Evolutionary conservation across 2,329 filamentous ascomycete genomes (phyloP).

Genomic region (Macrophomina pseudophaseolina): DNA sequence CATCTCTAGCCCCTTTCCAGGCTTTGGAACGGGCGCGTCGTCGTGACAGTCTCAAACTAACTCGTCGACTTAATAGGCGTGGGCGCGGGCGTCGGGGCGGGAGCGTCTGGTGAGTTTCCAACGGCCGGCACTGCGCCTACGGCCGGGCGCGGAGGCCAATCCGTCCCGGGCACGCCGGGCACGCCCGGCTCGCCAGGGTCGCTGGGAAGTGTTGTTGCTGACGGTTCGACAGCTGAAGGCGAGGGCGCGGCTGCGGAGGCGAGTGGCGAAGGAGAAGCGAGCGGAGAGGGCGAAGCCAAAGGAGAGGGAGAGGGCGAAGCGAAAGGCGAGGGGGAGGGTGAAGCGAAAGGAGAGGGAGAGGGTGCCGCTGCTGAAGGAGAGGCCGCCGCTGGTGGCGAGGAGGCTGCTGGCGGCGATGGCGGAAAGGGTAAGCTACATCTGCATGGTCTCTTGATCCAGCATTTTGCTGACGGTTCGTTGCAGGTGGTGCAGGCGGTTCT

Average conservation of each 20-base stretch:
- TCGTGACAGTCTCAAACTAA: no score
- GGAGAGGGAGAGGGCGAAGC: not conserved
- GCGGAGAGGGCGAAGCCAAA: not conserved
- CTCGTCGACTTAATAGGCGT: not conserved
- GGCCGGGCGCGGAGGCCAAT: not conserved
- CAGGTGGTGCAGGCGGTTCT: not conserved
- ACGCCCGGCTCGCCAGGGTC: not conserved
- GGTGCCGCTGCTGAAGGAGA: not conserved
- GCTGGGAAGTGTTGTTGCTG: not conserved
- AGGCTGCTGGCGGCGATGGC: not conserved
- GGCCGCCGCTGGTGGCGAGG: not conserved
- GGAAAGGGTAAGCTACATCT: not conserved
- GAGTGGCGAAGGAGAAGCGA: not conserved
- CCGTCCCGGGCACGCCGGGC: not conserved
- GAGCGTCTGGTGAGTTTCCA: not conserved
- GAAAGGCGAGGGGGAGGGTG: not conserved
- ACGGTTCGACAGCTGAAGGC: not conserved
- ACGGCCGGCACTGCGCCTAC: not conserved
- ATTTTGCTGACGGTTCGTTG: not conserved
- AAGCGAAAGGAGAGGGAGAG: not conserved
- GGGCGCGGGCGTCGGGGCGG: not conserved
- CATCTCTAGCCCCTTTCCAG: no score
- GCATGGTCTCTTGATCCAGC: not conserved
- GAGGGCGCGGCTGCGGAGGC: no score
- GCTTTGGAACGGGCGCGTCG: no score